phyloP scores from a whole-genome alignment of 495 filamentous ascomycete genomes.

The Xylaria longipes region DNA sequence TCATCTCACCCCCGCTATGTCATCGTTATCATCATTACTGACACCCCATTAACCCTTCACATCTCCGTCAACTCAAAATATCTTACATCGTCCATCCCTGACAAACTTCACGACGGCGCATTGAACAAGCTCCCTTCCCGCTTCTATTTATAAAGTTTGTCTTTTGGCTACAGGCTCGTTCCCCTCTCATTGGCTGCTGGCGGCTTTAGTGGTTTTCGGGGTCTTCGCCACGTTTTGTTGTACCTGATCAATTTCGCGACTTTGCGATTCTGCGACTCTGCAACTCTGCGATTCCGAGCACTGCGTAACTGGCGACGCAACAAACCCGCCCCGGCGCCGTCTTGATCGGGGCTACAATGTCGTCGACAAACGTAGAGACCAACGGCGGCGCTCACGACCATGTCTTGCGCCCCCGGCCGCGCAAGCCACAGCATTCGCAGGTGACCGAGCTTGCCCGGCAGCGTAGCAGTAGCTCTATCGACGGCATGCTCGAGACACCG shows the following conservation, averaged over 20 bases:
- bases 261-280: neutral
- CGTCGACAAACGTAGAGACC: constrained; percentile 35
- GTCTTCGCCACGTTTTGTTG: neutral
- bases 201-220: neutral
- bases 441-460: constrained; percentile 45
- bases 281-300: neutral
- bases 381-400: constrained; percentile 39
- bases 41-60: neutral
- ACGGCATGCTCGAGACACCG: constrained; percentile 40
- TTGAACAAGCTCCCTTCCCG: neutral
- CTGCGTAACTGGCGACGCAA: neutral
- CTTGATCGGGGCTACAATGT: constrained; percentile 22
- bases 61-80: neutral
- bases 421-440: constrained; percentile 52
- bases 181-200: constrained; percentile 12
- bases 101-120: neutral
- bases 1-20: constrained; percentile 1
- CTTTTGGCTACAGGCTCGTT: neutral
- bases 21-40: neutral
- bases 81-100: constrained; percentile 3
- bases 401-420: constrained; percentile 50
- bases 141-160: constrained; percentile 11
- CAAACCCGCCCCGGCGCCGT: neutral
- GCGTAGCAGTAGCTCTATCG: constrained; percentile 39
- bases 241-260: neutral